Conservation (phyloP, 129 eudicot species). For the Artemisia annua region DNA sequence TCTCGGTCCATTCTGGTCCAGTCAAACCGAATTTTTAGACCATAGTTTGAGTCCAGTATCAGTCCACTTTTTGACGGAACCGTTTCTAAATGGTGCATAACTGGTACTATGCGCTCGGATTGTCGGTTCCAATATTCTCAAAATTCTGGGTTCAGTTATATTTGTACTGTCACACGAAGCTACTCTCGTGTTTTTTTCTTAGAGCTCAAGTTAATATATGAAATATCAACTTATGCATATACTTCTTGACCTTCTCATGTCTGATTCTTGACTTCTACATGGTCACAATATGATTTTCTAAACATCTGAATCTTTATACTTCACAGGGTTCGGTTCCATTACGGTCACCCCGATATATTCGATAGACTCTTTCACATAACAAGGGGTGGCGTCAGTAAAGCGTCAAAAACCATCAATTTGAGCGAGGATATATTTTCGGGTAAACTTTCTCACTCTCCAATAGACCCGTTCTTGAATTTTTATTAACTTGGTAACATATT, state of each 20-base stretch:
- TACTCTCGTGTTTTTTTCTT: too few species aligned
- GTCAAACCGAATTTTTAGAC: too few species aligned
- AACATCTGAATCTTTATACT: conserved; percentile 19
- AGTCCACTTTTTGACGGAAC: too few species aligned
- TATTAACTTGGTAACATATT: conserved; percentile 17
- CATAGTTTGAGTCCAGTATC: too few species aligned
- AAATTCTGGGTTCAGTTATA: too few species aligned
- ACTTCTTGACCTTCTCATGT: background rate
- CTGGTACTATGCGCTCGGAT: too few species aligned
- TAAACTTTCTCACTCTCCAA: conserved; percentile 19
- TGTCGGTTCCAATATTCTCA: too few species aligned
- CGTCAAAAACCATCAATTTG: conserved; percentile 77
- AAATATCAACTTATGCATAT: background rate
- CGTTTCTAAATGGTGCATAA: too few species aligned
- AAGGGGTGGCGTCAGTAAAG: conserved; percentile 95
- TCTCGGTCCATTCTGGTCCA: too few species aligned
- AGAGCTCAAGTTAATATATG: too few species aligned
- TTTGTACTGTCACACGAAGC: too few species aligned
- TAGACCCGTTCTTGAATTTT: background rate
- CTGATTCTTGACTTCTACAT: conserved; percentile 3
- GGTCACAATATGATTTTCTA: conserved; percentile 9
- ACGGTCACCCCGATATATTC: conserved; percentile 94
- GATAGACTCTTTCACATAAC: conserved; percentile 88
- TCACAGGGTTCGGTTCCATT: conserved; percentile 85
- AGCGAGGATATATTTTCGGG: conserved; percentile 94